phyloP scores from a whole-genome alignment of 129 eudicot genomes.

The Centrapalus pauciflorus region DNA sequence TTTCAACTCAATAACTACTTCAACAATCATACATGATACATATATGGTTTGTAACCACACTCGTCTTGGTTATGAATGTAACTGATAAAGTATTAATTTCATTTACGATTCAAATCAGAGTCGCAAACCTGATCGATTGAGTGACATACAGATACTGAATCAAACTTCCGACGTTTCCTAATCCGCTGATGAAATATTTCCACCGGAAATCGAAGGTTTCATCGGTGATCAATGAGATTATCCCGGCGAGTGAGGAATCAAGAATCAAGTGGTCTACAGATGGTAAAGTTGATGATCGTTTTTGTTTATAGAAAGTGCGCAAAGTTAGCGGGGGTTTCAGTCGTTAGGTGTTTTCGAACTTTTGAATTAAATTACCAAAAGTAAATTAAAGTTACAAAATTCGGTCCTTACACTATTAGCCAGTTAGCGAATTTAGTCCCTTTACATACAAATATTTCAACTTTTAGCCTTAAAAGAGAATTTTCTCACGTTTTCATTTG shows the following conservation, averaged over 20 bases:
- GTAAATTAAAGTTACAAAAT: not conserved
- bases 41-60: not conserved
- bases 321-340: conserved; percentile 28
- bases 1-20: not conserved
- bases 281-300: not conserved
- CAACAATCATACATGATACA: not conserved
- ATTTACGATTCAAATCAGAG: not conserved
- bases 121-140: conserved; percentile 16
- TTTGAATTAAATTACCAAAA: conserved; percentile 11
- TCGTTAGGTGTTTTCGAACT: not conserved
- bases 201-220: conserved; percentile 4
- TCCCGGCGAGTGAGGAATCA: conserved; percentile 6
- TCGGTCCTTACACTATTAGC: not conserved
- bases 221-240: not conserved
- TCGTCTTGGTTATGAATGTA: not conserved
- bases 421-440: not conserved
- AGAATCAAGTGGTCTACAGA: not conserved
- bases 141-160: conserved; percentile 1
- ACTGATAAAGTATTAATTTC: not conserved
- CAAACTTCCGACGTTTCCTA: not conserved
- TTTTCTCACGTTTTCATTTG: not conserved
- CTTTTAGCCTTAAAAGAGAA: not conserved
- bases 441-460: not conserved
- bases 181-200: not conserved
- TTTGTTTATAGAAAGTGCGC: conserved; percentile 19